Evolutionary conservation across 257 asterid species (phyloP).

Genomic region (Solanum phureja): DNA sequence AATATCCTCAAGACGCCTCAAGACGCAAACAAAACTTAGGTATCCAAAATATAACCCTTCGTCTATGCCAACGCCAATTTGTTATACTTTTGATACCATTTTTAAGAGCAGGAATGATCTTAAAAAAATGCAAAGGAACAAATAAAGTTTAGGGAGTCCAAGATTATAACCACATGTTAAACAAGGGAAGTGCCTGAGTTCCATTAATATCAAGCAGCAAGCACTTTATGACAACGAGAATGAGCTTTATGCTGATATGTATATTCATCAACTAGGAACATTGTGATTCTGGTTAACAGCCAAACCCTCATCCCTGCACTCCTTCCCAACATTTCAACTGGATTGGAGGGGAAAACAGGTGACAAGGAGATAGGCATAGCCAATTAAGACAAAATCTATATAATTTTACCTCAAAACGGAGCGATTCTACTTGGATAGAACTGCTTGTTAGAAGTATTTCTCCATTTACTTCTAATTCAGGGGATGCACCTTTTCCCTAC

Average conservation of each 20-base stretch:
- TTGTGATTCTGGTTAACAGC: not conserved
- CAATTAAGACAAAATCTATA: not conserved
- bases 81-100: not conserved
- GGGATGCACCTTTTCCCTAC: conserved; percentile 13
- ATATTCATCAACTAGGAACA: not conserved
- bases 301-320: not conserved
- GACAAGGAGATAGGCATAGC: not conserved
- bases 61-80: not conserved
- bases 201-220: not conserved
- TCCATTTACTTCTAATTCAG: conserved; percentile 9
- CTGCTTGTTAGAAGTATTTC: conserved; percentile 18
- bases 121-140: not conserved
- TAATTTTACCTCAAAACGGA: conserved; percentile 79
- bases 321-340: not conserved
- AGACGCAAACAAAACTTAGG: not conserved
- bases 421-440: conserved; percentile 29
- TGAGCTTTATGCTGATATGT: not conserved
- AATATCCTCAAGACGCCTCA: not conserved
- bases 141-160: not conserved
- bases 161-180: not conserved
- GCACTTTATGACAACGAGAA: not conserved
- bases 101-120: not conserved
- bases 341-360: not conserved
- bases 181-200: not conserved
- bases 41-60: not conserved